phyloP scores from a whole-genome alignment of 306 rosid genomes.

The Trifolium repens region DNA sequence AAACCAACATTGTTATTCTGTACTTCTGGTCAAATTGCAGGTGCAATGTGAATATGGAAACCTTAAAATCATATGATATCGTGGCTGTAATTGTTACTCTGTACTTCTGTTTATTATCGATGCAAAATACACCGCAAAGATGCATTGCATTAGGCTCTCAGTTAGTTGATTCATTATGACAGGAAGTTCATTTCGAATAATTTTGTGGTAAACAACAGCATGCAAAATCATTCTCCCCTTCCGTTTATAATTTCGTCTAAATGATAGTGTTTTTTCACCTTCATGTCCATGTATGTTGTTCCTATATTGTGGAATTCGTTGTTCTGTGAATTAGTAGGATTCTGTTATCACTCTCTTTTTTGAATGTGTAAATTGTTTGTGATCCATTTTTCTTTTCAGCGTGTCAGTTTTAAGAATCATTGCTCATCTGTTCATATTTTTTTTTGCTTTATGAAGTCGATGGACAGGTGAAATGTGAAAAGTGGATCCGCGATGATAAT shows the following conservation, averaged over 20 bases:
- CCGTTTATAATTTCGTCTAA: background rate
- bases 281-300: background rate
- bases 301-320: background rate
- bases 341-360: background rate
- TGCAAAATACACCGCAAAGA: background rate
- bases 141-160: constrained; percentile 35
- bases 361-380: constrained; percentile 1
- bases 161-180: constrained; percentile 4
- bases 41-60: background rate
- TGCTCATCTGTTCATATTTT: constrained; percentile 36
- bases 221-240: background rate
- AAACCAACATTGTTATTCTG: too few relatives aligned
- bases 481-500: constrained; percentile 90
- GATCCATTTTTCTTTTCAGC: background rate
- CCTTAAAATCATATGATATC: background rate
- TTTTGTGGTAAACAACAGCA: background rate
- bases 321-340: background rate
- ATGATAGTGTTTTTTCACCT: background rate
- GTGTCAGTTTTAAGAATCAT: background rate
- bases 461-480: constrained; percentile 90
- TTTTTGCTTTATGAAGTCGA: constrained; percentile 65
- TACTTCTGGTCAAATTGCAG: background rate
- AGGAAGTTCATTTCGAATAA: constrained; percentile 12
- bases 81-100: background rate
- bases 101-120: background rate